phyloP scores from a whole-genome alignment of 140 eudicot genomes.

The Erigeron philadelphicus region DNA sequence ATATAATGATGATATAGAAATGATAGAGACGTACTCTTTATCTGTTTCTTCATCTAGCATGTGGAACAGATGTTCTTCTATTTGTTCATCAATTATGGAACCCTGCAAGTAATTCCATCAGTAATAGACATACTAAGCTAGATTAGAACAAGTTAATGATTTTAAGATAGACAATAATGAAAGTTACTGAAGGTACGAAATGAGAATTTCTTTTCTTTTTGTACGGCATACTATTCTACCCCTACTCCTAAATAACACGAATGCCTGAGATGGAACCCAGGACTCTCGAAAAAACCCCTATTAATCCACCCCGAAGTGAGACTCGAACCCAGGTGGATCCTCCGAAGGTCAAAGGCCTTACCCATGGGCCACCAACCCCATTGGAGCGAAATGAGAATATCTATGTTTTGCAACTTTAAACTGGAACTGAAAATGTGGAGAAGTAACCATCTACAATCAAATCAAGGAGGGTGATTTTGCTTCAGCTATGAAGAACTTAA shows the following conservation, averaged over 20 bases:
- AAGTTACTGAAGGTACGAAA: neutral
- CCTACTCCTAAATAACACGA: too few species aligned
- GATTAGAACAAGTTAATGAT: slow-evolving; percentile 16
- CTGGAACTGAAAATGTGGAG: neutral
- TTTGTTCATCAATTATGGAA: slow-evolving; percentile 73
- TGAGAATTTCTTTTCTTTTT: neutral
- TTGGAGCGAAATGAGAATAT: neutral
- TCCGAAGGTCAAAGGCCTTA: too few species aligned
- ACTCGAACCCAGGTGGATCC: too few species aligned
- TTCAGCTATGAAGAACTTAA: slow-evolving; percentile 6
- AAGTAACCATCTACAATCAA: neutral
- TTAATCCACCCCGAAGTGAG: too few species aligned
- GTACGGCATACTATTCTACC: too few species aligned
- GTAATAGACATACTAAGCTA: slow-evolving; percentile 17
- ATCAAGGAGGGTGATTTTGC: neutral
- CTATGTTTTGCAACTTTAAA: neutral
- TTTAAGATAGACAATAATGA: slow-evolving; percentile 5
- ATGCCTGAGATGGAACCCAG: too few species aligned
- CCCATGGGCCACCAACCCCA: too few species aligned
- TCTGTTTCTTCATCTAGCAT: slow-evolving; percentile 98
- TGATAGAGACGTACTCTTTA: slow-evolving; percentile 58
- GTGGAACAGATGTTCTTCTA: slow-evolving; percentile 85
- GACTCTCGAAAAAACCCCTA: too few species aligned
- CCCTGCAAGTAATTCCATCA: slow-evolving; percentile 53
- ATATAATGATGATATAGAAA: slow-evolving; percentile 15